phyloP scores from a whole-genome alignment of 2,329 filamentous ascomycete species.

The Alternaria triticina region DNA sequence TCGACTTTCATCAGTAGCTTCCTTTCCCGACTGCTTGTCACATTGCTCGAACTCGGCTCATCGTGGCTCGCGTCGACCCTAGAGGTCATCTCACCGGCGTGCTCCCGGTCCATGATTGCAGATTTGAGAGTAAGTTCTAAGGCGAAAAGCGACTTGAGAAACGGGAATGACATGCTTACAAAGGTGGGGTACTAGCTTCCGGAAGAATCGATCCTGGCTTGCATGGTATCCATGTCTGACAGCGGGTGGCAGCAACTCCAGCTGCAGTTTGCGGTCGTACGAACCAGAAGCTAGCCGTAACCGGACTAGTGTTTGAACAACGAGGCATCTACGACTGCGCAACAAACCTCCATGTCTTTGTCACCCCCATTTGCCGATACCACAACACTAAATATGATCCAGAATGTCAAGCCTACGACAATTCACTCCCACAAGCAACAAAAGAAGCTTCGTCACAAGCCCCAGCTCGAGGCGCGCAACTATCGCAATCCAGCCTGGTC shows the following conservation, averaged over 20 bases:
- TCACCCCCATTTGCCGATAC: neutral
- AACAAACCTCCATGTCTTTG: neutral
- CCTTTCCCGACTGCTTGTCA: slow-evolving; percentile 59
- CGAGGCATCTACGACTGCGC: neutral
- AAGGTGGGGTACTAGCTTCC: neutral
- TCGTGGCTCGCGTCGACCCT: slow-evolving; percentile 9
- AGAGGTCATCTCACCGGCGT: slow-evolving; percentile 1
- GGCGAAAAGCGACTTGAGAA: neutral
- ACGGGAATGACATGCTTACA: neutral
- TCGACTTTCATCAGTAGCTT: slow-evolving; percentile 68
- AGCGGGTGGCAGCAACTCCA: neutral
- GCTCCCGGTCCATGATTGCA: slow-evolving; percentile 9
- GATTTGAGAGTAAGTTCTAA: neutral
- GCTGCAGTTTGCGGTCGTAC: neutral
- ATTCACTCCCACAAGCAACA: neutral
- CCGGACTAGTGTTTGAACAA: neutral
- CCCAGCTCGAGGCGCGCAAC: neutral
- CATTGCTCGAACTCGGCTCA: slow-evolving; percentile 52
- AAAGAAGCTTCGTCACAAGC: neutral
- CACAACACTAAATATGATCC: neutral
- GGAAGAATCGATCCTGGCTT: neutral
- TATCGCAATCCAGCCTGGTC: neutral
- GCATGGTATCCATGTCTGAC: neutral
- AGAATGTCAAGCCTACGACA: neutral
- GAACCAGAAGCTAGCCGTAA: neutral